phyloP scores from a whole-genome alignment of 108 stramenopile species.

The Pseudonitzschia pungens region DNA sequence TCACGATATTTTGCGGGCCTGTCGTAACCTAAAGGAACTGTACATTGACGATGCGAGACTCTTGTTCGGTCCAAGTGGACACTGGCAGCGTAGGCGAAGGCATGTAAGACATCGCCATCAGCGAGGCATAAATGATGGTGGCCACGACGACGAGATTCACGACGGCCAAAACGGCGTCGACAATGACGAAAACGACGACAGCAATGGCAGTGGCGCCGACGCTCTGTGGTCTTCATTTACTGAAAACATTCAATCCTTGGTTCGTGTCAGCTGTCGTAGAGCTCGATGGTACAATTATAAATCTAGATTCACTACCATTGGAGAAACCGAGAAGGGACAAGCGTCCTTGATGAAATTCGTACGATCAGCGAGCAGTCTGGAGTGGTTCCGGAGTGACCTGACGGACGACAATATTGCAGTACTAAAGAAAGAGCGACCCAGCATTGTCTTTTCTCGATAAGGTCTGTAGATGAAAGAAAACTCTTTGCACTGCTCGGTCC shows the following conservation, averaged over 20 bases:
- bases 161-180: neutral
- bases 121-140: slow-evolving; percentile 6
- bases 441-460: slow-evolving; percentile 29
- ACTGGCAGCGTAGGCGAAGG: neutral
- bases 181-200: neutral
- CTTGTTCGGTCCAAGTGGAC: slow-evolving; percentile 14
- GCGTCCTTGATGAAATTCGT: slow-evolving; percentile 42
- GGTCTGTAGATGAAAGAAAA: neutral
- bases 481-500: neutral
- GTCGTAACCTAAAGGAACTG: slow-evolving; percentile 41
- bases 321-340: slow-evolving; percentile 26
- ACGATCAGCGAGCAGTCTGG: slow-evolving; percentile 22
- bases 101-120: slow-evolving; percentile 6
- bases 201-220: slow-evolving; percentile 20
- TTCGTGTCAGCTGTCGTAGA: slow-evolving; percentile 38
- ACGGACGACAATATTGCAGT: slow-evolving; percentile 33
- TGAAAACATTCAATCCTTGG: slow-evolving; percentile 21
- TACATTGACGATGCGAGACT: slow-evolving; percentile 32
- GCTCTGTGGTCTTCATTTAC: slow-evolving; percentile 28
- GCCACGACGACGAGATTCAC: neutral
- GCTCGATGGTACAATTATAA: slow-evolving; percentile 25
- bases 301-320: slow-evolving; percentile 18
- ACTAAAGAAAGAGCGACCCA: slow-evolving; percentile 39
- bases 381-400: slow-evolving; percentile 50
- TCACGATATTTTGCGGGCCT: slow-evolving; percentile 32